Conservation (phyloP, 345 rosid species). For the Populus alba region DNA sequence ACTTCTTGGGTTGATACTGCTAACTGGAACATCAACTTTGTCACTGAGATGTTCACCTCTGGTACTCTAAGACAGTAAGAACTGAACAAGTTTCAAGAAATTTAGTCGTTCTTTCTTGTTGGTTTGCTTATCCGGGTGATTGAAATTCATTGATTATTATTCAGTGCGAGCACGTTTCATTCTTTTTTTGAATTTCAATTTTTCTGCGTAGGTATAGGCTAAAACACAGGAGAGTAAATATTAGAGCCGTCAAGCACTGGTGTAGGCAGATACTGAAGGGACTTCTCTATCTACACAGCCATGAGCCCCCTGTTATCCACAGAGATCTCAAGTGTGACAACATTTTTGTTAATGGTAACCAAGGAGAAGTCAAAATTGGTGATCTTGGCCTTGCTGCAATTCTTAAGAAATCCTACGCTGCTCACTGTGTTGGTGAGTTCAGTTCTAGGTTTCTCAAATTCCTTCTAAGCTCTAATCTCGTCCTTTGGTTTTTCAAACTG, state of each 20-base stretch:
- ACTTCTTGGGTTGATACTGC: constrained; percentile 89
- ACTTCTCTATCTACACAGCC: constrained; percentile 70
- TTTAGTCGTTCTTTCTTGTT: neutral
- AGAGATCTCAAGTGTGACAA: constrained; percentile 97
- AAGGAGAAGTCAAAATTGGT: constrained; percentile 92
- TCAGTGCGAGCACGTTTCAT: neutral
- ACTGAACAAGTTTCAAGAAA: constrained; percentile 6
- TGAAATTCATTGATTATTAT: neutral
- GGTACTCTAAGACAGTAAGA: constrained; percentile 93
- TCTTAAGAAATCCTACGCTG: constrained; percentile 77
- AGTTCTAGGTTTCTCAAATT: neutral
- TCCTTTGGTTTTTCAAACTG: neutral
- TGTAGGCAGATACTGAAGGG: constrained; percentile 93
- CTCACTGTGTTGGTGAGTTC: constrained; percentile 79
- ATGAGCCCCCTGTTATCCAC: constrained; percentile 67
- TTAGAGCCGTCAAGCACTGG: constrained; percentile 95
- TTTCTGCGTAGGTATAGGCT: constrained; percentile 60
- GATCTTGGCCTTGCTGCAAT: constrained; percentile 98
- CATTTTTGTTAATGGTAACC: constrained; percentile 86
- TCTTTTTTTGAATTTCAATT: constrained; percentile 1
- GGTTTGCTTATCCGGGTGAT: constrained; percentile 11
- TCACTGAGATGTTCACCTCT: constrained; percentile 96
- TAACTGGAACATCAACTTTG: constrained; percentile 82
- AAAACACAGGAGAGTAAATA: constrained; percentile 82
- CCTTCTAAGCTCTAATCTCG: neutral